Evolutionary conservation across 768 basidiomycete genomes (phyloP).

Genomic region (Neoboletus magnificus): DNA sequence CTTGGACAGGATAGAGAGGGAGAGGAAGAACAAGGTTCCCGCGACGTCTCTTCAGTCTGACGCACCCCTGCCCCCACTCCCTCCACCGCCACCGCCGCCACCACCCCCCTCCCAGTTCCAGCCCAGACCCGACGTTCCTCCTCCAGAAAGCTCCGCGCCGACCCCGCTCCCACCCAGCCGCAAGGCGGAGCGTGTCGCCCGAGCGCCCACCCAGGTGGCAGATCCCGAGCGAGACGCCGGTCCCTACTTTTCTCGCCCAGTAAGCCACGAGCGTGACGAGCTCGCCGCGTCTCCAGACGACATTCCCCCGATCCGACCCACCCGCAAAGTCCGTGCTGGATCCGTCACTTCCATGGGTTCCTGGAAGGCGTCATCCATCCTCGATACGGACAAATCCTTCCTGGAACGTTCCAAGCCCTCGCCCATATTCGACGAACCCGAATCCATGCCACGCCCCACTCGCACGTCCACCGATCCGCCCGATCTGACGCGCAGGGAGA

Average conservation of each 20-base stretch:
- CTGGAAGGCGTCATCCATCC: conserved; percentile 25
- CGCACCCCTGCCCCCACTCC: neutral
- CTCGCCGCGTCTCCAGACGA: conserved; percentile 20
- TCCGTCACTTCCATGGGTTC: conserved; percentile 26
- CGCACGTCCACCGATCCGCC: conserved; percentile 22
- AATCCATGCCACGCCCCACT: conserved; percentile 18
- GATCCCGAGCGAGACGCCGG: conserved; percentile 26
- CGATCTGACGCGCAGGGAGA: conserved; percentile 23
- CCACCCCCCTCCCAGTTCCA: conserved; percentile 1
- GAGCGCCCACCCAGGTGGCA: conserved; percentile 16
- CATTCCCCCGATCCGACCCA: conserved; percentile 5
- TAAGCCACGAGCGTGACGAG: conserved; percentile 19
- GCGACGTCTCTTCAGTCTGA: conserved; percentile 6
- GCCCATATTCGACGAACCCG: conserved; percentile 29
- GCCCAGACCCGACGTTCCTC: neutral
- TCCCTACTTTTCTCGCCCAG: conserved; percentile 17
- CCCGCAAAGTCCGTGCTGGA: conserved; percentile 26
- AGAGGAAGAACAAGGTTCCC: conserved; percentile 25
- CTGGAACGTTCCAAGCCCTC: conserved; percentile 21
- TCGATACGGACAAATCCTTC: conserved; percentile 21
- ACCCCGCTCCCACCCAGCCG: conserved; percentile 11
- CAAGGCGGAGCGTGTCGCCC: conserved; percentile 15
- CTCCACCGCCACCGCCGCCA: neutral
- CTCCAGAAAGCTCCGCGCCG: conserved; percentile 6
- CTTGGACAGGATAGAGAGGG: conserved; percentile 46